These are phyloP conservation scores for Pseudozyma pruni DNA, from an alignment of 1,284 basidiomycete species.

Conservation along the genomic window DNA sequence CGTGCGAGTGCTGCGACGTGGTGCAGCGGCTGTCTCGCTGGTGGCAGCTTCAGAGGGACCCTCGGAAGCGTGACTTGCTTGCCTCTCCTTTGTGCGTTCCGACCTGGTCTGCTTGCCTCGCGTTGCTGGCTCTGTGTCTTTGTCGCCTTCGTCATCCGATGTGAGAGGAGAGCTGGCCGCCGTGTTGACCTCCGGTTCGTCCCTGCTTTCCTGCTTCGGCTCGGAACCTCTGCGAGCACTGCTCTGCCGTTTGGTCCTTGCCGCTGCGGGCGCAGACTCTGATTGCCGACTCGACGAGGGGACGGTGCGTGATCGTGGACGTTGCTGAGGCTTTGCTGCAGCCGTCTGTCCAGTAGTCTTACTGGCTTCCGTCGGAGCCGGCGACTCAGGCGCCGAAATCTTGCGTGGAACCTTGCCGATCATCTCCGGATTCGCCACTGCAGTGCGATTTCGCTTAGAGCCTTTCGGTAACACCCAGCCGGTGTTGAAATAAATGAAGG, in stretches of 20 bases:
- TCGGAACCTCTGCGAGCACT: conserved; percentile 7
- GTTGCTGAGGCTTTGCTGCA: conserved; percentile 16
- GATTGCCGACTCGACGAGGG: conserved; percentile 12
- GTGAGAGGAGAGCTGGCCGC: conserved; percentile 38
- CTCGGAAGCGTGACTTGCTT: conserved; percentile 8
- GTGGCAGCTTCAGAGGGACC: background rate
- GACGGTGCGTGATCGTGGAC: conserved; percentile 28
- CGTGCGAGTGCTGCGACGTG: conserved; percentile 22
- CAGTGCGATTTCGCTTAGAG: conserved; percentile 36
- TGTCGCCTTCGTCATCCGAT: conserved; percentile 34
- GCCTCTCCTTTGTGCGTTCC: conserved; percentile 15
- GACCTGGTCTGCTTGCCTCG: background rate
- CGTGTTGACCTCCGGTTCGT: conserved; percentile 2
- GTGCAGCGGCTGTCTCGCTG: background rate
- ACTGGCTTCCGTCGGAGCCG: conserved; percentile 4
- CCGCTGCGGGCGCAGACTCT: background rate
- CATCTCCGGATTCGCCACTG: conserved; percentile 27
- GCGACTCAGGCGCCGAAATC: conserved; percentile 48
- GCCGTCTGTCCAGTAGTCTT: background rate
- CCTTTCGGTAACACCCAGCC: conserved; percentile 89
- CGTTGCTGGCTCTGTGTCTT: background rate
- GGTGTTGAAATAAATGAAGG: conserved; percentile 83
- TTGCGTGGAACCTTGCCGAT: conserved; percentile 41
- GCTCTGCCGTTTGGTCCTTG: conserved; percentile 4
- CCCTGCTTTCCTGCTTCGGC: conserved; percentile 2